These are phyloP conservation scores for Nicotiana rustica DNA, from an alignment of 305 asterid genomes.

Conservation along the genomic window DNA sequence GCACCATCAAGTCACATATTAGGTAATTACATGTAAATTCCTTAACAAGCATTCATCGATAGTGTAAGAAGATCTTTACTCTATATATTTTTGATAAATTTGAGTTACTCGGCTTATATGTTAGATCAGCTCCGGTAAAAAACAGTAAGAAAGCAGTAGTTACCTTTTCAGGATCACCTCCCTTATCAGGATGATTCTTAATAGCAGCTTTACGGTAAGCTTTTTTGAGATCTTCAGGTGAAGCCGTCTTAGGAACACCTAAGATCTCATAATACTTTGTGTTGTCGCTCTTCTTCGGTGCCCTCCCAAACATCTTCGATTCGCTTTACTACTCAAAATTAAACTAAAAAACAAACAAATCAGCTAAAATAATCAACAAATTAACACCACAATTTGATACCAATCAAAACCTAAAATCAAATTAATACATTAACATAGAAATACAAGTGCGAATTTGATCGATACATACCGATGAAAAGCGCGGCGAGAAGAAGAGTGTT, in stretches of 20 bases:
- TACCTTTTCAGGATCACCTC: slow-evolving; percentile 58
- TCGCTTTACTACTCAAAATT: slow-evolving; percentile 14
- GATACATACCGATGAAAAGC: slow-evolving; percentile 20
- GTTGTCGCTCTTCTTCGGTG: slow-evolving; percentile 50
- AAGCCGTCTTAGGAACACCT: slow-evolving; percentile 50
- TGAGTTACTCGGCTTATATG: not conserved
- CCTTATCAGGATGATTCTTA: slow-evolving; percentile 56
- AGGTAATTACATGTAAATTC: too few species aligned
- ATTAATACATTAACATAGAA: not conserved
- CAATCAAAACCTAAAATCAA: not conserved
- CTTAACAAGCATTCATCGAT: too few species aligned
- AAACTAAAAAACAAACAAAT: not conserved
- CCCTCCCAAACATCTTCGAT: slow-evolving; percentile 53
- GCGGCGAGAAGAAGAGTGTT: slow-evolving; percentile 32
- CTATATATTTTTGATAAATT: too few species aligned
- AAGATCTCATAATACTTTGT: slow-evolving; percentile 52
- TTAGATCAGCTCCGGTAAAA: not conserved
- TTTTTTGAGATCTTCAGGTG: slow-evolving; percentile 54
- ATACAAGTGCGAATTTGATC: not conserved
- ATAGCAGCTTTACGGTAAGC: slow-evolving; percentile 56
- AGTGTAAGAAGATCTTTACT: too few species aligned
- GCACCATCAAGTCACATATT: too few species aligned
- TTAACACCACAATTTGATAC: not conserved
- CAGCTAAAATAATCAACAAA: not conserved
- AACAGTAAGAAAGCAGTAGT: not conserved